These are phyloP conservation scores for Schizophyllum amplum DNA, from an alignment of 1,284 basidiomycete species.

Conservation along the genomic window DNA sequence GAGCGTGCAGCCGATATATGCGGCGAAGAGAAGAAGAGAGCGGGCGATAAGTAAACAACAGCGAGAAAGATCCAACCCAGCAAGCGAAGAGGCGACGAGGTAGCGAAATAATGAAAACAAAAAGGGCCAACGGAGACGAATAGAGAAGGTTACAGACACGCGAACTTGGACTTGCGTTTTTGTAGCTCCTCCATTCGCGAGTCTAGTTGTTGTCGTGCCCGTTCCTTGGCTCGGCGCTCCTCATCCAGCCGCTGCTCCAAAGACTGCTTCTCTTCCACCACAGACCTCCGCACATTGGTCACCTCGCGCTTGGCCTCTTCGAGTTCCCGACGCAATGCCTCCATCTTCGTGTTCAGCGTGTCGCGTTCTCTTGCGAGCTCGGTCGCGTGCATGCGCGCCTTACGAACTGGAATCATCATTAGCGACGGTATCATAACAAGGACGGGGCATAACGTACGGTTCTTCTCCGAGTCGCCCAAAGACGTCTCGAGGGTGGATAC, in stretches of 20 bases:
- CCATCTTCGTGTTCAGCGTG: conserved; percentile 54
- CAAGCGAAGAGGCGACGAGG: conserved; percentile 13
- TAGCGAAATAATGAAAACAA: conserved; percentile 13
- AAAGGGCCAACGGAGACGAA: conserved; percentile 7
- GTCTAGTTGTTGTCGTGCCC: conserved; percentile 76
- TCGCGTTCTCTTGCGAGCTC: conserved; percentile 83
- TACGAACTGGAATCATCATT: conserved; percentile 78
- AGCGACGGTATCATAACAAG: conserved; percentile 7
- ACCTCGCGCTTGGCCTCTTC: conserved; percentile 72
- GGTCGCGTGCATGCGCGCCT: conserved; percentile 83
- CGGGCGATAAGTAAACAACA: conserved; percentile 9
- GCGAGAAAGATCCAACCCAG: conserved; percentile 5
- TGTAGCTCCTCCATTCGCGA: conserved; percentile 76
- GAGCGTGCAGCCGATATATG: conserved; percentile 2
- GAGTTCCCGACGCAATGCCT: conserved; percentile 61
- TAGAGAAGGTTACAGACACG: conserved; percentile 48
- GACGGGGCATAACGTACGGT: conserved; percentile 49
- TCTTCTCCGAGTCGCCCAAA: conserved; percentile 84
- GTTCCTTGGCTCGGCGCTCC: conserved; percentile 76
- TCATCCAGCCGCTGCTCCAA: conserved; percentile 74
- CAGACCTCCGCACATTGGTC: conserved; percentile 64
- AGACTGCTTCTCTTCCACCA: conserved; percentile 80
- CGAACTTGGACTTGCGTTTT: conserved; percentile 79
- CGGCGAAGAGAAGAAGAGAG: conserved; percentile 15
- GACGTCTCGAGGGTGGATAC: conserved; percentile 78